phyloP scores from a whole-genome alignment of 2,329 filamentous ascomycete genomes.

The Aspergillus pseudotamarii region DNA sequence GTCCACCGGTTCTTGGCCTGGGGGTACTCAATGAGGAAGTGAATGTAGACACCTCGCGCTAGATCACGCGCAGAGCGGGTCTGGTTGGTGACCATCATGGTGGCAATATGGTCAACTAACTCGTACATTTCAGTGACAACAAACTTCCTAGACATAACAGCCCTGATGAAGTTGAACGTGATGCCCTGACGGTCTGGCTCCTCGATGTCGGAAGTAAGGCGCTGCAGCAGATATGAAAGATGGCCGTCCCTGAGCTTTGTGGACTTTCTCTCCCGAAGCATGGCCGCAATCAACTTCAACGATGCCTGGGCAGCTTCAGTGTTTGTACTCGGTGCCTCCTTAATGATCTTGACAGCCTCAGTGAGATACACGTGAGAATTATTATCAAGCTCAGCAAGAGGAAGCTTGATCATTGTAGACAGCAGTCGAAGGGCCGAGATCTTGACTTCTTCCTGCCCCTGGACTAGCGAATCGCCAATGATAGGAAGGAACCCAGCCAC shows the following conservation, averaged over 20 bases:
- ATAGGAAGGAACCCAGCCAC: slow-evolving; percentile 84
- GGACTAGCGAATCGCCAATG: slow-evolving; percentile 81
- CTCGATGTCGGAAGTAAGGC: slow-evolving; percentile 84
- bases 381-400: slow-evolving; percentile 69
- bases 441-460: slow-evolving; percentile 89
- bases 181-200: slow-evolving; percentile 90
- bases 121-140: slow-evolving; percentile 90
- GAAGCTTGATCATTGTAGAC: slow-evolving; percentile 80
- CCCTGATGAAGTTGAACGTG: slow-evolving; percentile 90
- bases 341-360: slow-evolving; percentile 81
- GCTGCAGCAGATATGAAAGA: slow-evolving; percentile 78
- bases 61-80: slow-evolving; percentile 85
- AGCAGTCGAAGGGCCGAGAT: slow-evolving; percentile 84
- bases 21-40: slow-evolving; percentile 92
- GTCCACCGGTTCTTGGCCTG: slow-evolving; percentile 86
- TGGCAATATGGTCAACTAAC: slow-evolving; percentile 82
- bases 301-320: slow-evolving; percentile 85
- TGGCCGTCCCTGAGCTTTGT: slow-evolving; percentile 78
- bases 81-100: slow-evolving; percentile 94
- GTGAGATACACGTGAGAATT: slow-evolving; percentile 77
- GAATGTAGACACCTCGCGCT: slow-evolving; percentile 85
- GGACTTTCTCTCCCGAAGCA: slow-evolving; percentile 78
- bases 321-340: slow-evolving; percentile 74
- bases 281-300: slow-evolving; percentile 81
- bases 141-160: slow-evolving; percentile 81